These are phyloP conservation scores for Trichoderma sp. DNA, from an alignment of 2,329 filamentous ascomycete genomes.

Conservation along the genomic window DNA sequence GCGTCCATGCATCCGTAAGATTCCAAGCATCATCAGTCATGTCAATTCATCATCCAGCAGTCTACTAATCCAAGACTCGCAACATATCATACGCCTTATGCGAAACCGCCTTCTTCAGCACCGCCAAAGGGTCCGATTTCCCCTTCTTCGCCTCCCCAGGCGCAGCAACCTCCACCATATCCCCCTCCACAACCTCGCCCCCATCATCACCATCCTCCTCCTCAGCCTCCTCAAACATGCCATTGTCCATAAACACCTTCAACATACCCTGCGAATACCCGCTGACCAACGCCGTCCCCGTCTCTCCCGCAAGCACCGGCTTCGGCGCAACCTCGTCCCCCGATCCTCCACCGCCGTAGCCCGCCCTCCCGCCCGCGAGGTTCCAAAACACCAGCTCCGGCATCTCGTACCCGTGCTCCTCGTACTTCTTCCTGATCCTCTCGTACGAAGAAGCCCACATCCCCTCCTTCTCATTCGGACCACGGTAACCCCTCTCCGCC, in stretches of 20 bases:
- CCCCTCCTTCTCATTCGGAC: fast-evolving
- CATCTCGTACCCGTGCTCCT: slow-evolving; percentile 57
- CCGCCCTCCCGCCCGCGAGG: slow-evolving; percentile 48
- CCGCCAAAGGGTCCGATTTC: slow-evolving; percentile 48
- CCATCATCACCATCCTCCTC: slow-evolving; percentile 26
- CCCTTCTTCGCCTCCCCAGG: slow-evolving; percentile 40
- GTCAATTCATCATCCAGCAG: not conserved
- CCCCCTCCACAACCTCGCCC: slow-evolving; percentile 1
- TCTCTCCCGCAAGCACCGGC: slow-evolving; percentile 50
- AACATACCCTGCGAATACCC: slow-evolving; percentile 61
- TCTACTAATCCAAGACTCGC: slow-evolving; percentile 53
- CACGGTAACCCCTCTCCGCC: slow-evolving; percentile 27
- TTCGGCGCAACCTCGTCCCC: slow-evolving; percentile 47
- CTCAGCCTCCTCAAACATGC: slow-evolving; percentile 46
- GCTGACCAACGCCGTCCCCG: slow-evolving; percentile 53
- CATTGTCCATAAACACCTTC: slow-evolving; percentile 58
- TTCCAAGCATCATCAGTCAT: not conserved
- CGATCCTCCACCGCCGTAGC: slow-evolving; percentile 30
- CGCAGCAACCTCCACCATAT: not conserved
- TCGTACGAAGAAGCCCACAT: slow-evolving; percentile 53
- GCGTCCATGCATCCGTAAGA: not conserved
- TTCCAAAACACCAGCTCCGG: slow-evolving; percentile 65
- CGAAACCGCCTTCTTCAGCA: slow-evolving; percentile 54
- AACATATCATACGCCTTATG: slow-evolving; percentile 60
- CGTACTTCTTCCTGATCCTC: slow-evolving; percentile 50